Evolutionary conservation across 176 grass and related monocot species (phyloP).

Genomic region (Metroxylon sagu): DNA sequence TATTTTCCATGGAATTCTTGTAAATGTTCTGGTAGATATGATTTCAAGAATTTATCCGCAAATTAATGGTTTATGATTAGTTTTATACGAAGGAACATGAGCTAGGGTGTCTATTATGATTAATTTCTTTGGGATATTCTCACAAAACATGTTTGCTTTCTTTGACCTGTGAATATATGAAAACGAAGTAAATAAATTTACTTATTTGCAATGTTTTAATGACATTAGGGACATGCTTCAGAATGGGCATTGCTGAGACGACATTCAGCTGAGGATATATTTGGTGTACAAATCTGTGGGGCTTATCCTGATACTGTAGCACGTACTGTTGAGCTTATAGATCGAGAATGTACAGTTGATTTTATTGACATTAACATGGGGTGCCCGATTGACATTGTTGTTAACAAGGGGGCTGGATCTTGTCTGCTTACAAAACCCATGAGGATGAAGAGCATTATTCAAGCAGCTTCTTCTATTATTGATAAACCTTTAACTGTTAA

Average conservation of each 20-base stretch:
- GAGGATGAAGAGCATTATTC: conserved; percentile 82
- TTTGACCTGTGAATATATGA: no score
- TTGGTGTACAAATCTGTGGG: conserved; percentile 90
- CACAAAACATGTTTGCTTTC: no score
- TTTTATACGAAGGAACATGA: no score
- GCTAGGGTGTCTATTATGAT: no score
- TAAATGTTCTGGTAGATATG: no score
- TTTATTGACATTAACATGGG: conserved; percentile 98
- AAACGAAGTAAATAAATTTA: no score
- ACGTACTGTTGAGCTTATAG: conserved; percentile 74
- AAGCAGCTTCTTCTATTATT: conserved; percentile 52
- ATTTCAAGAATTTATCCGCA: no score
- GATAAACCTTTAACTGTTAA: conserved; percentile 73
- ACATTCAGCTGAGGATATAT: conserved; percentile 78
- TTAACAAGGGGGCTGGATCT: conserved; percentile 87
- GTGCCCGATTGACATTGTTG: conserved; percentile 85
- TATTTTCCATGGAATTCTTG: no score
- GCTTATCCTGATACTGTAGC: conserved; percentile 78
- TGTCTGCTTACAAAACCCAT: conserved; percentile 67
- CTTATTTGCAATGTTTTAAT: neutral
- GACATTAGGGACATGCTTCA: conserved; percentile 69
- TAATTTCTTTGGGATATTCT: no score
- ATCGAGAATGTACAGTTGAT: conserved; percentile 65
- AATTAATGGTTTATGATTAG: no score
- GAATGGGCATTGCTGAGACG: conserved; percentile 92